Evolutionary conservation across 306 rosid species (phyloP).

Genomic region (Spatholobus suberectus): DNA sequence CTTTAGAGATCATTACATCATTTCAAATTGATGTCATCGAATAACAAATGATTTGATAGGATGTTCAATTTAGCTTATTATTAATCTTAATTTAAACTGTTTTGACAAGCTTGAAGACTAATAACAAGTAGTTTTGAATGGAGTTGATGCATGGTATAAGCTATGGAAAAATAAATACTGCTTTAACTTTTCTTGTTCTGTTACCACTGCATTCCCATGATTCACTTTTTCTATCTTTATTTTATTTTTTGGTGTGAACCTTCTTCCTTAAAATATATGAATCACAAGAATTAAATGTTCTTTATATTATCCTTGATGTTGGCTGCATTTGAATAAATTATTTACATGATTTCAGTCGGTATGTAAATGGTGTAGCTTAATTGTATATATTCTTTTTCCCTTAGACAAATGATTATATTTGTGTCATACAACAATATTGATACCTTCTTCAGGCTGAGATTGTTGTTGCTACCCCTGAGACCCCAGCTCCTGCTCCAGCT

Average conservation of each 20-base stretch:
- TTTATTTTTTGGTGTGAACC: not conserved
- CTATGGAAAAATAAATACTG: not conserved
- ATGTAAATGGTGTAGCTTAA: not conserved
- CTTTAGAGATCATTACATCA: not conserved
- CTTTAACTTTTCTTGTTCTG: not conserved
- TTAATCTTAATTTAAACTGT: not conserved
- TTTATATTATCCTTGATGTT: not conserved
- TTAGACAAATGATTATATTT: not conserved
- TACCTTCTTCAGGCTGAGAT: slow-evolving; percentile 39
- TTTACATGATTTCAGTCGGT: not conserved
- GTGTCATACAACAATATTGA: not conserved
- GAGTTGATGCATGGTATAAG: not conserved
- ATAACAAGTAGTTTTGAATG: not conserved
- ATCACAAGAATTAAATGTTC: not conserved
- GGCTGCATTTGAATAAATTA: not conserved
- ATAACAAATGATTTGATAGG: not conserved
- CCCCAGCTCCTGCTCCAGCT: not conserved
- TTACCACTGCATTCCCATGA: not conserved
- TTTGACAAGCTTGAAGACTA: not conserved
- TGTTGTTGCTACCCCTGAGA: not conserved
- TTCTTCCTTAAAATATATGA: not conserved
- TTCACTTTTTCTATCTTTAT: not conserved
- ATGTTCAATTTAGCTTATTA: not conserved
- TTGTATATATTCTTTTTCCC: not conserved
- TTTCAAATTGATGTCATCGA: not conserved